Percentiles rank a stretch among this genome's conserved stretches.
These are phyloP conservation scores for Trichoderma erinaceum DNA, from an alignment of 495 filamentous ascomycete genomes.

Conservation along the genomic window DNA sequence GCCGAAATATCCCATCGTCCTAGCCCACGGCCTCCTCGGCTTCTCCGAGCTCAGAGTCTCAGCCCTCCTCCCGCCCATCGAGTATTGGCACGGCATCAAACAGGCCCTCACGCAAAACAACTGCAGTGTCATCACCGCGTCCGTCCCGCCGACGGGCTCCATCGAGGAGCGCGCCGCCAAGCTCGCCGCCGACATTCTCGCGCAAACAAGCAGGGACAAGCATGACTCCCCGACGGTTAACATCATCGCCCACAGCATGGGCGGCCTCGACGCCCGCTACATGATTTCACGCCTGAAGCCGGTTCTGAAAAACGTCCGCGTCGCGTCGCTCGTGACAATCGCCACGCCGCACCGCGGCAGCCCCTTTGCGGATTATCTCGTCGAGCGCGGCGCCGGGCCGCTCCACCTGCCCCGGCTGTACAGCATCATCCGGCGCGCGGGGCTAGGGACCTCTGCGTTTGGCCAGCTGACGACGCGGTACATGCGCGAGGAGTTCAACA, in stretches of 20 bases:
- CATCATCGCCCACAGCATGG: slow-evolving; percentile 72
- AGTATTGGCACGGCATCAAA: slow-evolving; percentile 89
- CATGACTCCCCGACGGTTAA: slow-evolving; percentile 47
- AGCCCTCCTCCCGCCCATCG: slow-evolving; percentile 67
- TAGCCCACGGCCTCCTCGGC: slow-evolving; percentile 86
- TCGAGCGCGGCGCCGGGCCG: slow-evolving; percentile 49
- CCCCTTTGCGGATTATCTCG: slow-evolving; percentile 76
- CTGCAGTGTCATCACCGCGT: slow-evolving; percentile 72
- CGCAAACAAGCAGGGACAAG: slow-evolving; percentile 48
- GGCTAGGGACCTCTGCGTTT: slow-evolving; percentile 77
- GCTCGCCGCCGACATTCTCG: slow-evolving; percentile 57
- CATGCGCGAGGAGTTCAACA: slow-evolving; percentile 80
- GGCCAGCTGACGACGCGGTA: slow-evolving; percentile 74
- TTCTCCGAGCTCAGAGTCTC: slow-evolving; percentile 78
- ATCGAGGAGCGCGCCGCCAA: slow-evolving; percentile 72
- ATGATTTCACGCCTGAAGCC: slow-evolving; percentile 71
- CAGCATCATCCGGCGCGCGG: slow-evolving; percentile 51
- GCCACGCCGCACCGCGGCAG: slow-evolving; percentile 83
- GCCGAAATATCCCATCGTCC: slow-evolving; percentile 67
- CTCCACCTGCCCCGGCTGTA: slow-evolving; percentile 62
- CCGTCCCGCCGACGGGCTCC: slow-evolving; percentile 70
- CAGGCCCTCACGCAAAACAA: slow-evolving; percentile 67
- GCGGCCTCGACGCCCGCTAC: slow-evolving; percentile 85
- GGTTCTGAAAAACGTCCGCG: slow-evolving; percentile 24
- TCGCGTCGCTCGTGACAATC: slow-evolving; percentile 78